phyloP scores from a whole-genome alignment of 805 yeast genomes.

The Kazachstania psychrophila region DNA sequence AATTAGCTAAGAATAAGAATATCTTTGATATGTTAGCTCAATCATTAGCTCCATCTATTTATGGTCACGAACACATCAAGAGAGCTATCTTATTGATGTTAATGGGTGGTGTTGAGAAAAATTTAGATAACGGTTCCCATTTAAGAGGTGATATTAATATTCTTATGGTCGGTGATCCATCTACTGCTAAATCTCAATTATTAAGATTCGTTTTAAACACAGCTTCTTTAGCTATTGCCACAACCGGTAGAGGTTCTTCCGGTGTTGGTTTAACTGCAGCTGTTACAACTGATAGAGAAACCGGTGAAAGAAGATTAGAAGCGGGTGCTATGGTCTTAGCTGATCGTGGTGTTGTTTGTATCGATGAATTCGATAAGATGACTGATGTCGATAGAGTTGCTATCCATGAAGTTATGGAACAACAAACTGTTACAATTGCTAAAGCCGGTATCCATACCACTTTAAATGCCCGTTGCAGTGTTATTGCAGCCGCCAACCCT shows the following conservation, averaged over 20 bases:
- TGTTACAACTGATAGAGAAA: conserved; percentile 90
- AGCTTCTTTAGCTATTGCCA: conserved; percentile 91
- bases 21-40: conserved; percentile 72
- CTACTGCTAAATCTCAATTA: conserved; percentile 96
- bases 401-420: conserved; percentile 99
- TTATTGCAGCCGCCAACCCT: conserved; percentile 96
- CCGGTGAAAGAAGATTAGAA: conserved; percentile 92
- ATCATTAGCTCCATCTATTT: conserved; percentile 92
- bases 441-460: conserved; percentile 98
- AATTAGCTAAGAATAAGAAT: conserved; percentile 56
- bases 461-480: conserved; percentile 91
- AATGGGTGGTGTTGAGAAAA: conserved; percentile 90
- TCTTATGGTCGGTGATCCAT: conserved; percentile 96
- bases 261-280: conserved; percentile 99
- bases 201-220: conserved; percentile 89
- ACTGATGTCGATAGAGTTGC: conserved; percentile 94
- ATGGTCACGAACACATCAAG: conserved; percentile 85
- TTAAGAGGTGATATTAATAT: conserved; percentile 96
- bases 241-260: conserved; percentile 98
- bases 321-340: conserved; percentile 99
- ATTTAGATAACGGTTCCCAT: conserved; percentile 89
- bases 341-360: conserved; percentile 94
- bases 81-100: conserved; percentile 85
- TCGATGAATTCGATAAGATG: conserved; percentile 98
- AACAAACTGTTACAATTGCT: conserved; percentile 95